Conservation (phyloP, 129 eudicot species). For the Flaveria ramosissima region DNA sequence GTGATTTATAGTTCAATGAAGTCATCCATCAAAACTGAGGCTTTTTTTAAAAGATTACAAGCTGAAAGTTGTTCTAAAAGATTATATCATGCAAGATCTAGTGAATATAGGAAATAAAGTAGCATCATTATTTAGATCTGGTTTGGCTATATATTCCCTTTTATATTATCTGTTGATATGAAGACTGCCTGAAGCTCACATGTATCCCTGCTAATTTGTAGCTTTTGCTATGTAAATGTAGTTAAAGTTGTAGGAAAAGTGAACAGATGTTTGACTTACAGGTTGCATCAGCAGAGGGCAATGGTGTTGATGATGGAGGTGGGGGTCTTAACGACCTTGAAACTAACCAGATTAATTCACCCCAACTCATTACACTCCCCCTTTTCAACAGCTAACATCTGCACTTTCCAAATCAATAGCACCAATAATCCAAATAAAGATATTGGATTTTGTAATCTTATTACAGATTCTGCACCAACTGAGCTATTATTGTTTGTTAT, state of each 20-base stretch:
- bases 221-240: neutral
- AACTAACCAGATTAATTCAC: conserved; percentile 29
- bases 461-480: neutral
- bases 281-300: conserved; percentile 20
- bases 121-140: conserved; percentile 2
- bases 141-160: neutral
- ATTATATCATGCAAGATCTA: neutral
- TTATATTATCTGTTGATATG: too few species aligned
- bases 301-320: neutral
- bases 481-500: neutral
- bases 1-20: neutral
- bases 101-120: neutral
- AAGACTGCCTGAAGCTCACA: too few species aligned
- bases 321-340: conserved; percentile 31
- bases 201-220: neutral
- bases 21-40: neutral
- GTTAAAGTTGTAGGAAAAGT: neutral
- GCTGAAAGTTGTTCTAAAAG: neutral
- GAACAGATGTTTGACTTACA: conserved; percentile 22
- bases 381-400: conserved; percentile 20
- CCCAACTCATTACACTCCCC: conserved; percentile 24
- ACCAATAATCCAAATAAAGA: neutral
- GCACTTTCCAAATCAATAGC: neutral
- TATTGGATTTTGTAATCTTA: conserved; percentile 1
- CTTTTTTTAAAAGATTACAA: neutral